Evolutionary conservation across 768 basidiomycete species (phyloP).

Genomic region (Collybia nuda): DNA sequence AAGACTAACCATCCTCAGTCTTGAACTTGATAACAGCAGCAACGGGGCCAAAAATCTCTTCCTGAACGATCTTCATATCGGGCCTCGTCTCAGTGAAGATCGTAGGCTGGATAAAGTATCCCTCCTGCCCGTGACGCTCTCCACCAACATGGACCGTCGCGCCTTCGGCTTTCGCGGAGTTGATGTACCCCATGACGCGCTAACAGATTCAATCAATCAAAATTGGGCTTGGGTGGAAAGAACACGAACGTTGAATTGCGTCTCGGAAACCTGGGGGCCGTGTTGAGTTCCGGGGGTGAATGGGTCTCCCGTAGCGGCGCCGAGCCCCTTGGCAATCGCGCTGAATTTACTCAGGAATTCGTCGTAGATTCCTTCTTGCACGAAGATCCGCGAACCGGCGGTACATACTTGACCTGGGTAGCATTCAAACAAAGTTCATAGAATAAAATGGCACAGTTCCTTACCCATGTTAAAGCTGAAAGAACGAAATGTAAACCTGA

Average conservation of each 20-base stretch:
- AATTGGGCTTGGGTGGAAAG: too few relatives aligned
- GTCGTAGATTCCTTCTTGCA: neutral
- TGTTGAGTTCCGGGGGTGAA: slow-evolving; percentile 50
- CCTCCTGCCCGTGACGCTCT: slow-evolving; percentile 43
- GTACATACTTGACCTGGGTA: neutral
- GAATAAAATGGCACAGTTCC: too few relatives aligned
- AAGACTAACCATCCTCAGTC: slow-evolving; percentile 39
- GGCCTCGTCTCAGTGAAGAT: slow-evolving; percentile 62
- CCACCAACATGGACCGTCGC: slow-evolving; percentile 66
- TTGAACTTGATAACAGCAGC: slow-evolving; percentile 69
- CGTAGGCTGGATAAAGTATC: slow-evolving; percentile 67
- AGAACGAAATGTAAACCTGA: too few relatives aligned
- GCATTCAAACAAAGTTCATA: too few relatives aligned
- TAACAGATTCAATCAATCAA: slow-evolving; percentile 15
- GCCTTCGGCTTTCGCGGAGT: slow-evolving; percentile 49
- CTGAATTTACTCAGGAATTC: slow-evolving; percentile 34
- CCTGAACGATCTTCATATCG: slow-evolving; percentile 66
- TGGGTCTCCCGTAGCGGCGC: slow-evolving; percentile 52
- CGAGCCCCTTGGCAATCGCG: slow-evolving; percentile 43
- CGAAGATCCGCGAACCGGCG: neutral
- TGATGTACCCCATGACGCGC: slow-evolving; percentile 72
- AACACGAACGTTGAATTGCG: slow-evolving; percentile 51
- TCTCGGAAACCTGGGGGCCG: slow-evolving; percentile 63
- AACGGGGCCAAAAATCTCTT: slow-evolving; percentile 78
- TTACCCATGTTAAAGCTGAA: too few relatives aligned